These are phyloP conservation scores for Cytospora schulzeri DNA, from an alignment of 2,329 filamentous ascomycete species.

Conservation along the genomic window DNA sequence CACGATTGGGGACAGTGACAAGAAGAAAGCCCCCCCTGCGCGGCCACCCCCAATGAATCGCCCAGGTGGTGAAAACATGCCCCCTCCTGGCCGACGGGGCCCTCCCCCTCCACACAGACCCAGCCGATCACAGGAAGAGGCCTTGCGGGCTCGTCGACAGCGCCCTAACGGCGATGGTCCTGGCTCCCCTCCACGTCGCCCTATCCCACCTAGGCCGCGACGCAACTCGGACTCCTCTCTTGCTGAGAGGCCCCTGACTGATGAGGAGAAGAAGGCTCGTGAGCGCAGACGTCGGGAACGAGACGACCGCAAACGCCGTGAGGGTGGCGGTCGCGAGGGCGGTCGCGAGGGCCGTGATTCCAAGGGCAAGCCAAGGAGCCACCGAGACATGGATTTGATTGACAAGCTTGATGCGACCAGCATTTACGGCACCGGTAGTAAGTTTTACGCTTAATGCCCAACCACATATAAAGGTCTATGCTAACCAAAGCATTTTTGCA, in stretches of 20 bases:
- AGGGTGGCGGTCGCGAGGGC: conserved; percentile 42
- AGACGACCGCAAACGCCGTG: conserved; percentile 50
- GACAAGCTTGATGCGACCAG: conserved; percentile 96
- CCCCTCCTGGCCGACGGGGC: conserved; percentile 47
- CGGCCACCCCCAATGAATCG: conserved; percentile 43
- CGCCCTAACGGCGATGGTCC: conserved; percentile 40
- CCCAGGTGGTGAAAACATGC: conserved; percentile 50
- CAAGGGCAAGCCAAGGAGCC: conserved; percentile 48
- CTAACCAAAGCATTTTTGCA: conserved; percentile 39
- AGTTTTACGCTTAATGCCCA: conserved; percentile 43
- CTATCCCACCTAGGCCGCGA: conserved; percentile 40
- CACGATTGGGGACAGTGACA: conserved; percentile 67
- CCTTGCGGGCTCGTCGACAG: conserved; percentile 51
- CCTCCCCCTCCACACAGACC: conserved; percentile 58
- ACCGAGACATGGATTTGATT: conserved; percentile 77
- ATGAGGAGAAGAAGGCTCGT: conserved; percentile 58
- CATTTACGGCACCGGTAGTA: conserved; percentile 90
- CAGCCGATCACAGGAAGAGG: conserved; percentile 68
- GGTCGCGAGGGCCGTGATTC: background rate
- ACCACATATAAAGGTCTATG: background rate
- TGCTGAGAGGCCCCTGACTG: conserved; percentile 58
- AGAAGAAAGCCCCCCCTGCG: conserved; percentile 38
- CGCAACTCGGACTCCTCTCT: conserved; percentile 82
- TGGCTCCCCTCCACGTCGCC: conserved; percentile 38
- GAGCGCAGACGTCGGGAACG: conserved; percentile 55